phyloP scores from a whole-genome alignment of 2,329 filamentous ascomycete genomes.

The Tothia fuscella region DNA sequence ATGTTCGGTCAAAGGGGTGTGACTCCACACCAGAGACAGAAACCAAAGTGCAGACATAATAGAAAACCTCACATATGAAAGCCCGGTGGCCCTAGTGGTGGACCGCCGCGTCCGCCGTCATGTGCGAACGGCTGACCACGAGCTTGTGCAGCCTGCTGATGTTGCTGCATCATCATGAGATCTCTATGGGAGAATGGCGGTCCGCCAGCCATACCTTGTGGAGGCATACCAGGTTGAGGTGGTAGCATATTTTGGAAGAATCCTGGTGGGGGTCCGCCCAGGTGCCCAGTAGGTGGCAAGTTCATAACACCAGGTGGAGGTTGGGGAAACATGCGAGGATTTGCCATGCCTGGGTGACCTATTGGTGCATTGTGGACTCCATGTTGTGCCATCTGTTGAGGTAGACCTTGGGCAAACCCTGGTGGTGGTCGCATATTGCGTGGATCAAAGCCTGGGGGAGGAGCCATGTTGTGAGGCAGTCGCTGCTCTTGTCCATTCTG shows the following conservation, averaged over 20 bases:
- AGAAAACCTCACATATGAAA: too few relatives aligned
- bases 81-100: too few relatives aligned
- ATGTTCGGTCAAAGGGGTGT: too few relatives aligned
- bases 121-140: too few relatives aligned
- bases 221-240: too few relatives aligned
- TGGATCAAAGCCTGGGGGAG: constrained; percentile 7
- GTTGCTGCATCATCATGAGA: constrained; percentile 6
- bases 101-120: too few relatives aligned
- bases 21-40: too few relatives aligned
- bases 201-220: too few relatives aligned
- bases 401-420: constrained; percentile 5
- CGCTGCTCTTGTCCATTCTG: not conserved
- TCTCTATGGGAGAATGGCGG: not conserved
- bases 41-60: too few relatives aligned
- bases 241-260: too few relatives aligned
- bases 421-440: constrained; percentile 5
- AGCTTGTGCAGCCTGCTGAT: not conserved
- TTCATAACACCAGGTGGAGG: constrained; percentile 3
- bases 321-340: constrained; percentile 1
- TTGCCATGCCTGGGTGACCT: not conserved
- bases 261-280: constrained; percentile 1
- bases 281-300: constrained; percentile 2
- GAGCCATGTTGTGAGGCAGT: constrained; percentile 1
- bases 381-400: constrained; percentile 5
- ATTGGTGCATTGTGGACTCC: too few relatives aligned